Conservation (phyloP, 768 basidiomycete genomes). For the Kwoniella shandongensis region DNA sequence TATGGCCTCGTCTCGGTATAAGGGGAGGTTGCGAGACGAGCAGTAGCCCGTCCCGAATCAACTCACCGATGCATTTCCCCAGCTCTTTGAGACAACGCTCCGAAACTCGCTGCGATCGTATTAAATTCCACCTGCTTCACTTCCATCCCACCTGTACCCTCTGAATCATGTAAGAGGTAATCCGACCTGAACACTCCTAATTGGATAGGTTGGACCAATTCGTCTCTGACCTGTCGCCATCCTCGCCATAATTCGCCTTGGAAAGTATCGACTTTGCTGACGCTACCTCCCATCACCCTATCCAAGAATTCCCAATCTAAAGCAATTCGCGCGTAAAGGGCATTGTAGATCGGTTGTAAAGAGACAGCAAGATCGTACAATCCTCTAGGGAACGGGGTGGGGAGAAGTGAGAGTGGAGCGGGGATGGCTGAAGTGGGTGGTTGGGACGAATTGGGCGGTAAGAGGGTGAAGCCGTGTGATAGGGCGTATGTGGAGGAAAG, state of each 20-base stretch:
- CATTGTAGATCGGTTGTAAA: constrained; percentile 77
- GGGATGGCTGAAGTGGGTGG: constrained; percentile 70
- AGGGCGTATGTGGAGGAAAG: constrained; percentile 80
- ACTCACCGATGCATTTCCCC: constrained; percentile 71
- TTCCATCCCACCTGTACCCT: constrained; percentile 30
- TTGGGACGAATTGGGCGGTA: constrained; percentile 46
- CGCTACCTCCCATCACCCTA: constrained; percentile 78
- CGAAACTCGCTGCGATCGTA: constrained; percentile 91
- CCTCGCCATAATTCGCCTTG: constrained; percentile 80
- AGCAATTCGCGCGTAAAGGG: constrained; percentile 79
- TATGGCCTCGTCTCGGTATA: too few species aligned
- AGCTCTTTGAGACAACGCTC: constrained; percentile 60
- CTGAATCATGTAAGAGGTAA: constrained; percentile 73
- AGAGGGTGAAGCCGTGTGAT: constrained; percentile 68
- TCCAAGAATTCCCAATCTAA: constrained; percentile 78
- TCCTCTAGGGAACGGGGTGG: constrained; percentile 75
- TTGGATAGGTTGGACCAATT: constrained; percentile 67
- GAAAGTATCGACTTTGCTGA: constrained; percentile 81
- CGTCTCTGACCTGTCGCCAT: constrained; percentile 73
- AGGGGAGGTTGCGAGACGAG: too few species aligned
- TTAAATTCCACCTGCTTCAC: constrained; percentile 98
- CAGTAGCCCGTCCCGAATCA: too few species aligned
- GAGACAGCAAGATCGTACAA: constrained; percentile 67
- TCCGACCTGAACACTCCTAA: constrained; percentile 92
- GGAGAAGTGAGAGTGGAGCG: constrained; percentile 84